phyloP scores from a whole-genome alignment of 1,139 yeast genomes.

The Protomyces lactucae-debilis region DNA sequence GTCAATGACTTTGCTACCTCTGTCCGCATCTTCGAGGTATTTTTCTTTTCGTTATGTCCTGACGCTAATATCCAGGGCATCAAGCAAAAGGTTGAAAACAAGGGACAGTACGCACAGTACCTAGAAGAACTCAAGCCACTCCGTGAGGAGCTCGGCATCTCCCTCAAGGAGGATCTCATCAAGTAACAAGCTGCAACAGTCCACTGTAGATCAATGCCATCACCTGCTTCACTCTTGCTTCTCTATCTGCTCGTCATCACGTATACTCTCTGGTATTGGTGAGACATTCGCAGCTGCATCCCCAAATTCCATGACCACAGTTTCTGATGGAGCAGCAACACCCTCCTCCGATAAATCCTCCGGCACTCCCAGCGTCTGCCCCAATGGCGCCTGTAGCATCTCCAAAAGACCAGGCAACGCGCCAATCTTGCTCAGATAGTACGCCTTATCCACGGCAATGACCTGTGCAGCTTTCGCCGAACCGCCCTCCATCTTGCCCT shows the following conservation, averaged over 20 bases:
- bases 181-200: neutral
- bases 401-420: neutral
- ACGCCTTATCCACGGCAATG: constrained; percentile 8
- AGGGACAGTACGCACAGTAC: constrained; percentile 71
- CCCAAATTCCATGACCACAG: neutral
- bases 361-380: neutral
- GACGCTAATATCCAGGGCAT: neutral
- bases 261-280: no score
- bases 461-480: neutral
- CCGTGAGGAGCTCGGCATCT: constrained; percentile 76
- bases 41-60: neutral
- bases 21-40: constrained; percentile 81
- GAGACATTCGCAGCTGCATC: no score
- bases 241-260: neutral
- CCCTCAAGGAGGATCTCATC: constrained; percentile 29
- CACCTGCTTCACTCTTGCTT: neutral
- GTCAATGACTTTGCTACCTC: constrained; percentile 99
- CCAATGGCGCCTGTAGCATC: neutral
- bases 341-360: neutral
- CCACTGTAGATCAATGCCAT: neutral
- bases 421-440: constrained; percentile 10
- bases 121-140: constrained; percentile 88
- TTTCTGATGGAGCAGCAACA: neutral
- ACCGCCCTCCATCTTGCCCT: neutral
- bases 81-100: constrained; percentile 23